phyloP scores from a whole-genome alignment of 306 rosid species.

The Canavalia gladiata region DNA sequence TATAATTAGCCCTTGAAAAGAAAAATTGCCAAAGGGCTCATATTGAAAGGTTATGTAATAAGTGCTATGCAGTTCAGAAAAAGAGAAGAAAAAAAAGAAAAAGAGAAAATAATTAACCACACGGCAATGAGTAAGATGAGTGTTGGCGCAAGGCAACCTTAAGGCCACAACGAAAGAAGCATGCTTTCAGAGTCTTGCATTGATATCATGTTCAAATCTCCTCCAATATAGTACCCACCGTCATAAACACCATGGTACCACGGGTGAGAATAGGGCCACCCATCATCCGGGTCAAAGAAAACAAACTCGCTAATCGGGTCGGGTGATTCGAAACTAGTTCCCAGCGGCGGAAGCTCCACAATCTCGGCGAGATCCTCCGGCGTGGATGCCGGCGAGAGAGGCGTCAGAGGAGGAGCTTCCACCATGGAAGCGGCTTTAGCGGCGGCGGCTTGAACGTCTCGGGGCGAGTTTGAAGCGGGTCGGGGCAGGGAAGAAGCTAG shows the following conservation, averaged over 20 bases:
- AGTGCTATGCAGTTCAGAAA: not conserved
- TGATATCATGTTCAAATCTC: constrained; percentile 44
- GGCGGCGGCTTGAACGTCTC: constrained; percentile 92
- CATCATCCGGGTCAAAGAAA: constrained; percentile 61
- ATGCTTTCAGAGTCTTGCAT: constrained; percentile 57
- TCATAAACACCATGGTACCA: constrained; percentile 60
- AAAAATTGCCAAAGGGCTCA: constrained; percentile 45
- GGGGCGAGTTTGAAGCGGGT: constrained; percentile 80
- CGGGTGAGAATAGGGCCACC: constrained; percentile 57
- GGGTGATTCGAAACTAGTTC: constrained; percentile 54
- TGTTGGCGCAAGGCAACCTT: constrained; percentile 46
- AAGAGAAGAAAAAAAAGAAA: not conserved
- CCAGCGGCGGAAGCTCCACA: constrained; percentile 71
- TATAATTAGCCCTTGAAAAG: constrained; percentile 35
- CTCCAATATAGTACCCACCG: constrained; percentile 45
- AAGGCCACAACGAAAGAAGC: constrained; percentile 49
- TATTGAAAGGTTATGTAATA: constrained; percentile 9
- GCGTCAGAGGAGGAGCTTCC: constrained; percentile 44
- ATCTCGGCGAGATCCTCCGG: constrained; percentile 86
- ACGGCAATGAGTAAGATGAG: constrained; percentile 19
- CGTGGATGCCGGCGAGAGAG: constrained; percentile 23
- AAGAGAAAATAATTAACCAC: not conserved
- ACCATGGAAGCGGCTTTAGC: constrained; percentile 89
- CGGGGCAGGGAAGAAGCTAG: constrained; percentile 74
- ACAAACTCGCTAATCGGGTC: constrained; percentile 62